Evolutionary conservation across 768 basidiomycete species (phyloP), one percentile per base, ranked within the genome.

Genomic region (Lentinula sp.): DNA sequence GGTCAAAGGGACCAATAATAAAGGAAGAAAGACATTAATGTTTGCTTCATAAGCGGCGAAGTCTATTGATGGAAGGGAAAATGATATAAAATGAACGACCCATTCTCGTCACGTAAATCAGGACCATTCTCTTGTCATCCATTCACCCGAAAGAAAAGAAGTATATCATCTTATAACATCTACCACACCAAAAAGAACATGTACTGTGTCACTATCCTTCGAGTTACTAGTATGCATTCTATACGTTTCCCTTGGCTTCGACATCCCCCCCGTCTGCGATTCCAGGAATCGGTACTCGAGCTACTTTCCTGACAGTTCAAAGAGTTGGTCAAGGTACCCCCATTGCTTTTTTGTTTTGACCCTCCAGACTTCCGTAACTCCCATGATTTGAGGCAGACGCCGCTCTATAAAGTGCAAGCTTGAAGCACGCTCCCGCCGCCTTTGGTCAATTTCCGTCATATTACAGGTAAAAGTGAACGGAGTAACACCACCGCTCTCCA

Each of bases 391-490:
- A 21, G 9, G 48, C 7, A 7, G 48, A 49, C 11, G 48, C 6
- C 18, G 18, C 23, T n/a, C 21, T 23, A 18, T 49, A n/a, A 23
- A 21, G 10, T 4, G 48, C 48, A 28, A 49, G n/a, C n/a, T n/a
- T n/a, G n/a, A n/a, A n/a, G 3, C 7, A 18, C 13, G 10, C 3
- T 9, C 13, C 15, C 42, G 31, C 32, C 34, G 23, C 5, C 59
- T 49, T 4, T 52, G 10, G 28, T 52, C 39, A 28, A 0, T 40
- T n/a, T 52, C 60, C 6, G 23, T 35, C 16, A 53, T 10, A 31
- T 40, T 56, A 11, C 52, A n/a, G 1, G n/a, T 21, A 8, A 61
- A 34, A 16, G 43, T 58, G 28, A 70, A 70, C 13, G 69, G 69
- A 39, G 56, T 60, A 4, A 70, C 63, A 1, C 69, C 69, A 4